Evolutionary conservation across 2,329 filamentous ascomycete species (phyloP), one percentile per base, ranked within the genome.

Genomic region (Cladosporium sp.): DNA sequence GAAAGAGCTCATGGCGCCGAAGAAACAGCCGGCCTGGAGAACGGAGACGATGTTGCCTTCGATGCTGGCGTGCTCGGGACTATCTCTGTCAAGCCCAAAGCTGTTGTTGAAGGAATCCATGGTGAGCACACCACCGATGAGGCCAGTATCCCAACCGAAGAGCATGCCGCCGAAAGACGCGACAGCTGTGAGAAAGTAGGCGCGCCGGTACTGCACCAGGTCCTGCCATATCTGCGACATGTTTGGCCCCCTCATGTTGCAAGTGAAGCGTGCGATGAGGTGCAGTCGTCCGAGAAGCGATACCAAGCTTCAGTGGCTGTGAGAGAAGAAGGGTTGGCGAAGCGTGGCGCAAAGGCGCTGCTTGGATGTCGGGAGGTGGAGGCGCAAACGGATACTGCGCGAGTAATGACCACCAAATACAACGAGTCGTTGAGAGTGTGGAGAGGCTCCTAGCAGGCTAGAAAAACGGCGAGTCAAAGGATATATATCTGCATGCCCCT

Each of bases 31-130:
- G 1, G 70, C 70, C 54, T 74, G 71, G 2, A 74, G 64, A 0
- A 73, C 70, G 5, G 70, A 72, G 0, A 73, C 71, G 37, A 74
- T 73, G 56, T 73, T 74, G 16, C 71, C 72, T 43, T 71, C 70
- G 3, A 74, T 58, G 33, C 70, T 70, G 49, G 66, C 66, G 53
- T 70, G 73, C 38, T 66, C 56, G 1, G 56, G 38, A 35, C 66
- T 65, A 0, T 66, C 44, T 9, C 56, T 55, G 54, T 72, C 57
- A 5, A 74, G 65, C 10, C 61, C 63, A 59, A 74, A 74, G 1
- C 66, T 70, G 53, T 73, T 65, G 48, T 72, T 69, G 58, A 73
- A 74, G 2, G 69, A 67, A 37, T 70, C 63, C 71, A 74, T 73
- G 2, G 70, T 72, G 37, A 74, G 57, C 2, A 73, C 69, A 35